Evolutionary conservation across 2,329 filamentous ascomycete genomes (phyloP).

Genomic region (Xylariaceae sp.): DNA sequence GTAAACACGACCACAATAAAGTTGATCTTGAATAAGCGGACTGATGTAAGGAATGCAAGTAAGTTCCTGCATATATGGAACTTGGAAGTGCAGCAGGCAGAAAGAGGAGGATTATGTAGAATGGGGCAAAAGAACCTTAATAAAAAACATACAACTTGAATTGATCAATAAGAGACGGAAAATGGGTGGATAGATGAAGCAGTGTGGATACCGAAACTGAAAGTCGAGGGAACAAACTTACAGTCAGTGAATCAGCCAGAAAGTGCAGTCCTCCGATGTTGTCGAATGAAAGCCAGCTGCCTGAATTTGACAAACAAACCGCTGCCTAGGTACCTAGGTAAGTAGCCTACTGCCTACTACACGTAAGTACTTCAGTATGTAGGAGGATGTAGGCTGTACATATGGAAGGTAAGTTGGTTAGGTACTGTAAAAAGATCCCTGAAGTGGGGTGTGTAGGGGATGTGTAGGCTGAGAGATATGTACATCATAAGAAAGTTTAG

Average conservation of each 20-base stretch:
- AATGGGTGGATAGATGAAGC: background rate
- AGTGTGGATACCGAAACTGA: background rate
- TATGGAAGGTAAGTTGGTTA: background rate
- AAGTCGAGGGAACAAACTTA: background rate
- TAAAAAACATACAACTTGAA: no score
- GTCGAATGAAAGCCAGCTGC: no score
- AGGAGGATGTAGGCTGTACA: no score
- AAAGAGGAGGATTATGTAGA: no score
- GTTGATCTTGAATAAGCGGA: background rate
- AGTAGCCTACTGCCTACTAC: no score
- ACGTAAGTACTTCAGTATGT: no score
- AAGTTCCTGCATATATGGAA: background rate
- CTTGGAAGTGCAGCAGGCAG: background rate
- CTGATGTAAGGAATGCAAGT: background rate
- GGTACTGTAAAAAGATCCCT: background rate
- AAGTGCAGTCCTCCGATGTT: no score
- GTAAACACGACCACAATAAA: background rate
- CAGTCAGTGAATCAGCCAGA: background rate
- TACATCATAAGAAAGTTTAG: no score
- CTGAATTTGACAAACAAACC: no score
- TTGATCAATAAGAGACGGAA: background rate
- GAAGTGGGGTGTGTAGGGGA: no score
- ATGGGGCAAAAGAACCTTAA: background rate
- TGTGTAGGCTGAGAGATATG: no score
- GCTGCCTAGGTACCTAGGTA: no score